Percentiles rank a stretch among this genome's conserved stretches.
Evolutionary conservation across 2,329 filamentous ascomycete species (phyloP).

Genomic region (Colletotrichum abscissum): DNA sequence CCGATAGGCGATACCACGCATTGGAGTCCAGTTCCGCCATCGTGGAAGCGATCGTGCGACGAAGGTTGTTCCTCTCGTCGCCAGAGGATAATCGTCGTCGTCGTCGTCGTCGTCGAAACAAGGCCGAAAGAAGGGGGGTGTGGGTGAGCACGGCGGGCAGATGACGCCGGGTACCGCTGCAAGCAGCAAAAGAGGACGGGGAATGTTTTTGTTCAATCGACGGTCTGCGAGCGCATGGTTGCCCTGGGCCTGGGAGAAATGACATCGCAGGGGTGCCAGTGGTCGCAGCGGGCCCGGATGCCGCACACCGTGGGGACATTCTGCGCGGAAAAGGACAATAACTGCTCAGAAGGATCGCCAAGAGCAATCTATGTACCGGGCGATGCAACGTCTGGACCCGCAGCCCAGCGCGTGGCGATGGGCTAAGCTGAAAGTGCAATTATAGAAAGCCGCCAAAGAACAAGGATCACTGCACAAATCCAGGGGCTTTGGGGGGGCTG

Average conservation of each 20-base stretch:
- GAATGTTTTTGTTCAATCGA: conserved; percentile 32
- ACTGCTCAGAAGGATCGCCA: conserved; percentile 26
- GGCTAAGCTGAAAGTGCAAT: conserved; percentile 32
- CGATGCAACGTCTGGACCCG: conserved; percentile 25
- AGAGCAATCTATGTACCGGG: conserved; percentile 18
- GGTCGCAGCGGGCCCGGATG: conserved; percentile 14
- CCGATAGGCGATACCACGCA: conserved; percentile 49
- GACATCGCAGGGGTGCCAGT: conserved; percentile 27
- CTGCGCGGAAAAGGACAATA: conserved; percentile 7
- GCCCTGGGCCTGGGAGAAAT: conserved; percentile 21
- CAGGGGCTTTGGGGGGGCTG: conserved; percentile 16
- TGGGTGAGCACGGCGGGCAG: conserved; percentile 3
- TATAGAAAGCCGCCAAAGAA: conserved; percentile 15
- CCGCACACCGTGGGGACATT: conserved; percentile 1
- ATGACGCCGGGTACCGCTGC: conserved; percentile 26
- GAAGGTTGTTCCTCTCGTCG: not conserved
- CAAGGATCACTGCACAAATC: conserved; percentile 10
- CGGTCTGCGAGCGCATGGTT: conserved; percentile 19
- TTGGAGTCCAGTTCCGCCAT: conserved; percentile 44
- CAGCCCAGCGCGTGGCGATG: conserved; percentile 11
- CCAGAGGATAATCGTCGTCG: not conserved
- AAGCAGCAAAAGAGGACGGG: conserved; percentile 12
- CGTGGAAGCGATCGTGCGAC: conserved; percentile 13
- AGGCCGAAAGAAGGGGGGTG: conserved; percentile 18
- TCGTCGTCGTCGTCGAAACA: conserved; percentile 2